Percentiles rank a stretch among this genome's conserved stretches.
These are phyloP conservation scores for Pythium brassicae DNA, from an alignment of 352 stramenopile species.

Conservation along the genomic window DNA sequence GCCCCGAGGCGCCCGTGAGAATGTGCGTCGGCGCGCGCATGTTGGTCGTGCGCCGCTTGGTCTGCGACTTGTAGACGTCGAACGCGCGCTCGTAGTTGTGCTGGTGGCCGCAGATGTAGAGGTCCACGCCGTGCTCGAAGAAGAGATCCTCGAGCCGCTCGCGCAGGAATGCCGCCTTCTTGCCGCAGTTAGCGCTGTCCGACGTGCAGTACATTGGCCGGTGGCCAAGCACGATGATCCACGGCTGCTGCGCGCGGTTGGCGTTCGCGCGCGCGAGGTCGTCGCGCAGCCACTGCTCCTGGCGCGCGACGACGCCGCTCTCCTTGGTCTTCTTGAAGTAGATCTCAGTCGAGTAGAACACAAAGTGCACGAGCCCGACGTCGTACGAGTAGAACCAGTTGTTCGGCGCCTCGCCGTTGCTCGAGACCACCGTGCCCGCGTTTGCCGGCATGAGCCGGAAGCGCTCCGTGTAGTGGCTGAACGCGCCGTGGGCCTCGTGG, in stretches of 20 bases:
- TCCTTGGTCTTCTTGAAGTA: slow-evolving; percentile 79
- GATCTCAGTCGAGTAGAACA: slow-evolving; percentile 84
- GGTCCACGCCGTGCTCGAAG: slow-evolving; percentile 73
- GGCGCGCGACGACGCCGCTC: slow-evolving; percentile 37
- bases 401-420: slow-evolving; percentile 63
- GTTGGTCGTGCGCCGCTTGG: slow-evolving; percentile 65
- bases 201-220: slow-evolving; percentile 88
- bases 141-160: slow-evolving; percentile 76
- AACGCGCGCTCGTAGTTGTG: slow-evolving; percentile 90
- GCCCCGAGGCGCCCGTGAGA: slow-evolving; percentile 82
- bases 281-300: slow-evolving; percentile 61
- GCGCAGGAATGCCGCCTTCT: slow-evolving; percentile 56
- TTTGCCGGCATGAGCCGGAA: slow-evolving; percentile 85
- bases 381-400: slow-evolving; percentile 90
- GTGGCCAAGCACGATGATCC: slow-evolving; percentile 84
- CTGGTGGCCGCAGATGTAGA: slow-evolving; percentile 88
- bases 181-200: slow-evolving; percentile 63
- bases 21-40: slow-evolving; percentile 87
- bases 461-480: slow-evolving; percentile 83
- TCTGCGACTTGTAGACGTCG: slow-evolving; percentile 69
- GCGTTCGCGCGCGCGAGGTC: slow-evolving; percentile 61
- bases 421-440: slow-evolving; percentile 46
- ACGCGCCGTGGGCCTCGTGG: slow-evolving; percentile 85
- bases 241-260: slow-evolving; percentile 62
- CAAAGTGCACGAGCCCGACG: slow-evolving; percentile 84